phyloP scores from a whole-genome alignment of 73 alveolate genomes.

The Paramecium bursaria region DNA sequence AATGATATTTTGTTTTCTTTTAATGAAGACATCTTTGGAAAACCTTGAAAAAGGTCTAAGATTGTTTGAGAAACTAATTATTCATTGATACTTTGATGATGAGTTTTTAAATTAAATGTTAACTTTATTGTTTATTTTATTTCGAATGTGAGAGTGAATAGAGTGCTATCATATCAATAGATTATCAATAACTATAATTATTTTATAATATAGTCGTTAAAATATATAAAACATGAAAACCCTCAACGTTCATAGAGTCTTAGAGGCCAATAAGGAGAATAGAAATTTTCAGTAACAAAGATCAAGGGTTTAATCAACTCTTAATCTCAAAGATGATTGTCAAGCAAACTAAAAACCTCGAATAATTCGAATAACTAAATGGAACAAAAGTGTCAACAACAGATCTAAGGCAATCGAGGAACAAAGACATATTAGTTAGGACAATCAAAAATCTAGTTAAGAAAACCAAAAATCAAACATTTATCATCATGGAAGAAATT shows the following conservation, averaged over 20 bases:
- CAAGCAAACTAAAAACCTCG: constrained; percentile 6
- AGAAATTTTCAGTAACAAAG: constrained; percentile 25
- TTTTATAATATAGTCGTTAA: constrained; percentile 57
- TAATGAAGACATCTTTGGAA: too few species aligned
- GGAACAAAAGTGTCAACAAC: background rate
- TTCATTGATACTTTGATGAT: too few species aligned
- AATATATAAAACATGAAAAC: constrained; percentile 21
- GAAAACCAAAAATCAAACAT: constrained; percentile 3
- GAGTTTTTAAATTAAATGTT: too few species aligned
- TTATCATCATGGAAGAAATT: constrained; percentile 16
- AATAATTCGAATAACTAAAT: constrained; percentile 32
- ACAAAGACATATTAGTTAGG: constrained; percentile 43
- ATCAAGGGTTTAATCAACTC: constrained; percentile 41
- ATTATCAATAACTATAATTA: too few species aligned
- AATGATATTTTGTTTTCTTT: too few species aligned
- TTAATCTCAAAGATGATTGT: constrained; percentile 18
- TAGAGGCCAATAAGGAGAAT: constrained; percentile 54
- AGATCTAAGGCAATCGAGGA: constrained; percentile 8
- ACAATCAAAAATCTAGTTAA: too few species aligned
- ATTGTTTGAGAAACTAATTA: too few species aligned
- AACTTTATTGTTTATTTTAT: too few species aligned
- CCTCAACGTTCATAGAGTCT: constrained; percentile 21
- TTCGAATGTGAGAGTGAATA: too few species aligned
- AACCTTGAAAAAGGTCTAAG: too few species aligned
- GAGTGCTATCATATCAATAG: too few species aligned